Percentiles rank a stretch among this genome's conserved stretches.
phyloP scores from a whole-genome alignment of 2,329 filamentous ascomycete genomes.

The Camillea tinctor region DNA sequence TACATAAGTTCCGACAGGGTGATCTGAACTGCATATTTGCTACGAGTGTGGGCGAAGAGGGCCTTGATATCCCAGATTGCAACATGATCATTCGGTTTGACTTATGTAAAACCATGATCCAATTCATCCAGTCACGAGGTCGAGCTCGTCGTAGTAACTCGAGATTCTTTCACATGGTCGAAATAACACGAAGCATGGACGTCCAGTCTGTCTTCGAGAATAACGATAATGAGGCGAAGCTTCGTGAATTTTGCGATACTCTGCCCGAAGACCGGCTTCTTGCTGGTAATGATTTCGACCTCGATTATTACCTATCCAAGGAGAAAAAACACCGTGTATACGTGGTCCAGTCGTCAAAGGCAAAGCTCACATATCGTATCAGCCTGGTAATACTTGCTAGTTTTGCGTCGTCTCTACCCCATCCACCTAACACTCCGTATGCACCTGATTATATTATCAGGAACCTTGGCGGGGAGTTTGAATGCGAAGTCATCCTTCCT shows the following conservation, averaged over 20 bases:
- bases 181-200: conserved; percentile 66
- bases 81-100: conserved; percentile 76
- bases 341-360: conserved; percentile 65
- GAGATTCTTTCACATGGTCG: conserved; percentile 81
- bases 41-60: conserved; percentile 67
- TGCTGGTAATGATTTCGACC: conserved; percentile 54
- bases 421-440: conserved; percentile 35
- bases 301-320: conserved; percentile 54
- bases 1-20: conserved; percentile 63
- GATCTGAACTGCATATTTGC: conserved; percentile 63
- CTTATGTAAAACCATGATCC: conserved; percentile 84
- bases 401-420: conserved; percentile 69
- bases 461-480: conserved; percentile 56
- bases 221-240: conserved; percentile 56
- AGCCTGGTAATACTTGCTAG: conserved; percentile 70
- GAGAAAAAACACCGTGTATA: conserved; percentile 52
- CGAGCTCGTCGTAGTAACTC: conserved; percentile 77
- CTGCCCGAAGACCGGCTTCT: conserved; percentile 75
- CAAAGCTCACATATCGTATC: conserved; percentile 74
- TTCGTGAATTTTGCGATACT: conserved; percentile 73
- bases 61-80: conserved; percentile 66
- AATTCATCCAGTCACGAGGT: conserved; percentile 91
- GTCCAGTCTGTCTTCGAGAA: conserved; percentile 56
- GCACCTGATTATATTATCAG: conserved; percentile 62
- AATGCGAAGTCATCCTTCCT: conserved; percentile 79